Conservation (phyloP, 306 rosid genomes). For the Nissolia schottii region DNA sequence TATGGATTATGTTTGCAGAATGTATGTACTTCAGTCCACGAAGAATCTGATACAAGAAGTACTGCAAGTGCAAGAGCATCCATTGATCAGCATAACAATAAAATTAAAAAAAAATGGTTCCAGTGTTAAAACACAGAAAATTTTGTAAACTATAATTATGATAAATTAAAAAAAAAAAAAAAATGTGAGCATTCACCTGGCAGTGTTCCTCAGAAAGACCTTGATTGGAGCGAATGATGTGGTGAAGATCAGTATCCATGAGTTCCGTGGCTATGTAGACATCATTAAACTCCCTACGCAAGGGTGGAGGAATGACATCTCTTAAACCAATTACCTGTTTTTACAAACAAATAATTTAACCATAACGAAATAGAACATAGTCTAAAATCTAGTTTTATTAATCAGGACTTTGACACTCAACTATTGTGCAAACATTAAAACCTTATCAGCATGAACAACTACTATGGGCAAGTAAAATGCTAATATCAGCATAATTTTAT, state of each 20-base stretch:
- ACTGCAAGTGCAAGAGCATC: conserved; percentile 76
- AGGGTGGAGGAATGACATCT: conserved; percentile 92
- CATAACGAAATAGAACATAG: not conserved
- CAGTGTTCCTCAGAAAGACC: conserved; percentile 87
- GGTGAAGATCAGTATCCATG: conserved; percentile 98
- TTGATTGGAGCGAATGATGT: conserved; percentile 93
- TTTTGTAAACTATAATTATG: not conserved
- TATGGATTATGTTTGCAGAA: conserved; percentile 89
- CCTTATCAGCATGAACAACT: not conserved
- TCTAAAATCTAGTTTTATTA: not conserved
- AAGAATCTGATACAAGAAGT: conserved; percentile 93
- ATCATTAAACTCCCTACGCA: conserved; percentile 83
- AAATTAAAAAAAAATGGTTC: conserved; percentile 21
- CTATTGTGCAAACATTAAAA: not conserved
- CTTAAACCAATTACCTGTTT: conserved; percentile 73
- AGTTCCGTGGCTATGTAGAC: conserved; percentile 77
- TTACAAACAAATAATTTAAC: conserved; percentile 25
- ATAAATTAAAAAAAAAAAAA: not conserved
- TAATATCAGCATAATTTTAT: not conserved
- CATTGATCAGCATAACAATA: conserved; percentile 22
- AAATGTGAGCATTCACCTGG: conserved; percentile 48
- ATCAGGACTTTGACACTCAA: not conserved
- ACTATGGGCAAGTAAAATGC: not conserved
- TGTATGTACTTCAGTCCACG: conserved; percentile 89
- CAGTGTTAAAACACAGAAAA: not conserved